Percentiles rank a stretch among this genome's conserved stretches.
Conservation (phyloP, 495 filamentous ascomycete genomes). For the Apiosordaria backusii region DNA sequence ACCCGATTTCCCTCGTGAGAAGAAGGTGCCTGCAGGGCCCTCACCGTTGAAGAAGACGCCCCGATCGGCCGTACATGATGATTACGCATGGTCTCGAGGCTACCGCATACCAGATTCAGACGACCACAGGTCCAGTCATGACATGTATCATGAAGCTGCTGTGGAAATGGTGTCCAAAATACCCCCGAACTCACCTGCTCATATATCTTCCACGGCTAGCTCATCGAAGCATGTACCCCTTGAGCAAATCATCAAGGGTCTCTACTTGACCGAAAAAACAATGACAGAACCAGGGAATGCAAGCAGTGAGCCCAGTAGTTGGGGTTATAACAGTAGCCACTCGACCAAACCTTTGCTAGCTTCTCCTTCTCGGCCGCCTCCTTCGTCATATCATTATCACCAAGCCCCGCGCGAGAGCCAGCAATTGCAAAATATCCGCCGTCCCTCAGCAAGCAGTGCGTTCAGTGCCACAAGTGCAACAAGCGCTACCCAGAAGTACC, state of each 20-base stretch:
- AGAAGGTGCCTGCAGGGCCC: background rate
- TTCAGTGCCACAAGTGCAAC: background rate
- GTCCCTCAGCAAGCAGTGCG: background rate
- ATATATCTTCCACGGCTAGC: background rate
- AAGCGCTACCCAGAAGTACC: background rate
- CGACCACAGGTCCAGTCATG: background rate
- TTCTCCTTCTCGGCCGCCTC: background rate
- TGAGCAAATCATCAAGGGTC: background rate
- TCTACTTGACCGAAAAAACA: background rate
- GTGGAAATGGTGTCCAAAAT: background rate
- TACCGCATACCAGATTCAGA: background rate
- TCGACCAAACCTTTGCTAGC: background rate
- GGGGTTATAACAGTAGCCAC: background rate
- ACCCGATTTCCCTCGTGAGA: background rate
- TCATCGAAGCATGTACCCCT: background rate
- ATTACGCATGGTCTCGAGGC: background rate
- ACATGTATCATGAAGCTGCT: background rate
- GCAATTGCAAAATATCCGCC: background rate
- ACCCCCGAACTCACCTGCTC: background rate
- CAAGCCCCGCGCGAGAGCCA: background rate
- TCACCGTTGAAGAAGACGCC: background rate
- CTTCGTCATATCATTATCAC: background rate
- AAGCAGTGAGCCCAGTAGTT: background rate
- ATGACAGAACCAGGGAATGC: background rate
- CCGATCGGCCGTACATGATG: background rate